phyloP scores from a whole-genome alignment of 2,329 filamentous ascomycete genomes.

The Botryotinia convoluta region DNA sequence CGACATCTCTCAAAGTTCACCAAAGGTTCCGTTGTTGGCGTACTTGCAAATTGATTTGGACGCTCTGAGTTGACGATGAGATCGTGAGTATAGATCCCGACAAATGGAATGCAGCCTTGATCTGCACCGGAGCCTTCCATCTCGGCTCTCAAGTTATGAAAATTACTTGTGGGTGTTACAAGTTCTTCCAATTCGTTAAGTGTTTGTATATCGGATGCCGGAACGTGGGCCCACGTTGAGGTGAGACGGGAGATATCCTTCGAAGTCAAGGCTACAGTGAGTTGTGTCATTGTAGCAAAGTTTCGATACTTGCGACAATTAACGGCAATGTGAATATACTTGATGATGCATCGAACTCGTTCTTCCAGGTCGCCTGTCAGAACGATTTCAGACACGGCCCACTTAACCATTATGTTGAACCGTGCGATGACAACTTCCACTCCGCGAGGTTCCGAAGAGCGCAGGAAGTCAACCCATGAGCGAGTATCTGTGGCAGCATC shows the following conservation, averaged over 20 bases:
- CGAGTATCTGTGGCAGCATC: conserved; percentile 63
- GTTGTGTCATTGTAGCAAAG: conserved; percentile 79
- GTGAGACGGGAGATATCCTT: conserved; percentile 67
- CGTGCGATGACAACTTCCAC: conserved; percentile 82
- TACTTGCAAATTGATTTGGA: conserved; percentile 69
- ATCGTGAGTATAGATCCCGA: conserved; percentile 81
- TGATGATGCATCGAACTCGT: conserved; percentile 72
- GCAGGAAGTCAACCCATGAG: conserved; percentile 80
- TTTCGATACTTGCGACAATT: conserved; percentile 76
- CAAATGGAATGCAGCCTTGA: conserved; percentile 77
- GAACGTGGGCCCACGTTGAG: conserved; percentile 70
- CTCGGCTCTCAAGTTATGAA: conserved; percentile 71
- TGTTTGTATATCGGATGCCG: conserved; percentile 61
- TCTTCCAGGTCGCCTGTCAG: conserved; percentile 71
- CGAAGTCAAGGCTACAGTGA: conserved; percentile 73
- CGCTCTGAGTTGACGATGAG: conserved; percentile 79
- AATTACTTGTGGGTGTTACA: conserved; percentile 75
- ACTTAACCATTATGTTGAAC: conserved; percentile 87
- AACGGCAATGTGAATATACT: conserved; percentile 76
- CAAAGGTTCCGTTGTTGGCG: conserved; percentile 63
- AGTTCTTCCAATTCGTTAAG: conserved; percentile 68
- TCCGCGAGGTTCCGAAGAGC: conserved; percentile 67
- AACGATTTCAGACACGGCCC: conserved; percentile 76
- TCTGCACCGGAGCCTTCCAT: conserved; percentile 69
- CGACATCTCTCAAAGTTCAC: conserved; percentile 84